Percentiles rank a stretch among this genome's conserved stretches.
phyloP scores from a whole-genome alignment of 208 protist species.

The Leishmania amazonensis region DNA sequence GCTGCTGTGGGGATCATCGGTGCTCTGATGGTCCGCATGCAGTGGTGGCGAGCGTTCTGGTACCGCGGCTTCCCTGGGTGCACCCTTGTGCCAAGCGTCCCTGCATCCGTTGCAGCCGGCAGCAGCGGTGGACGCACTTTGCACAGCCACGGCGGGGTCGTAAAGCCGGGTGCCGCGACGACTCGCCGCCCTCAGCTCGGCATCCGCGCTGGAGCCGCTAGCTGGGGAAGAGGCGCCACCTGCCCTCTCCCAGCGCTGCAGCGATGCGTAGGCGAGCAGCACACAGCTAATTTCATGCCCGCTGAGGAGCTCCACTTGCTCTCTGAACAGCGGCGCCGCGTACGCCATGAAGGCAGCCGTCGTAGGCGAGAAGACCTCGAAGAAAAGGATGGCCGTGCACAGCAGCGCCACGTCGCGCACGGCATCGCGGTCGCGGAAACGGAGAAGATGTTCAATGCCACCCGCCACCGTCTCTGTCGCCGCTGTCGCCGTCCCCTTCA shows the following conservation, averaged over 20 bases:
- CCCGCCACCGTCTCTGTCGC: background rate
- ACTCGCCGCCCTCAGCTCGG: background rate
- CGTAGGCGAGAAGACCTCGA: constrained; percentile 49
- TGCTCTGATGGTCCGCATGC: background rate
- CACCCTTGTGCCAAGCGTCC: background rate
- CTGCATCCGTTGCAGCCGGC: background rate
- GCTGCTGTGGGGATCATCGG: background rate
- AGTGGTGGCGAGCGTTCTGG: background rate
- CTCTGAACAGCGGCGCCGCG: constrained; percentile 48
- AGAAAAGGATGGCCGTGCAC: constrained; percentile 68
- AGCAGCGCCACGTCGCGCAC: constrained; percentile 56
- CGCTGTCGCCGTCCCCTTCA: background rate
- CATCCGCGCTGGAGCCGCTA: background rate
- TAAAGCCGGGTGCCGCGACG: background rate
- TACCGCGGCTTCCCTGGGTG: background rate
- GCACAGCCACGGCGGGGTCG: constrained; percentile 4
- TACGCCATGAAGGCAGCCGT: constrained; percentile 50
- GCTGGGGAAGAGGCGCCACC: background rate
- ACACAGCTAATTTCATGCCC: constrained; percentile 63
- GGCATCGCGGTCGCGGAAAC: constrained; percentile 10
- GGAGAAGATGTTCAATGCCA: background rate
- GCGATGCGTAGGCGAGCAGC: constrained; percentile 63
- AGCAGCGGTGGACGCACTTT: constrained; percentile 11
- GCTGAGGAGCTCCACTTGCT: constrained; percentile 43
- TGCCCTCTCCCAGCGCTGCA: constrained; percentile 37